phyloP scores from a whole-genome alignment of 352 stramenopile species.

The Proteromonas lacertae region DNA sequence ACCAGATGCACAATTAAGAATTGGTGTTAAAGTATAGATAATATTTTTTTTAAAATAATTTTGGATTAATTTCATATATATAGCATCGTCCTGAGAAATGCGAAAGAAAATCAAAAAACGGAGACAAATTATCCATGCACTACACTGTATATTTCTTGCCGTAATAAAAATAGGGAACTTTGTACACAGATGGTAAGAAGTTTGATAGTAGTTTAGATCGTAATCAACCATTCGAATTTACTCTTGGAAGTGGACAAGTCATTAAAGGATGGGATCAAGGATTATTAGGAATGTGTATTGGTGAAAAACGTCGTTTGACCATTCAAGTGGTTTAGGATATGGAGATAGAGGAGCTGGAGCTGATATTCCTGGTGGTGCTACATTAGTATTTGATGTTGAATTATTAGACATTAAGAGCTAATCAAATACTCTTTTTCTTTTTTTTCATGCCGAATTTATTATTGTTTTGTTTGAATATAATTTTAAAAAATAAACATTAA shows the following conservation, averaged over 20 bases:
- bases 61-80: too few relatives aligned
- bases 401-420: constrained; percentile 5
- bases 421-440: neutral
- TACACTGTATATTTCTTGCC: too few relatives aligned
- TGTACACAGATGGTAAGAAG: neutral
- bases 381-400: neutral
- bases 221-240: neutral
- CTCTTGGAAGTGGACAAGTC: neutral
- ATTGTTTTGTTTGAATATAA: too few relatives aligned
- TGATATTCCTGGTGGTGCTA: neutral
- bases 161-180: too few relatives aligned
- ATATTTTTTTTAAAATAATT: too few relatives aligned
- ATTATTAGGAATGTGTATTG: neutral
- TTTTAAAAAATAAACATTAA: too few relatives aligned
- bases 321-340: neutral
- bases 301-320: neutral
- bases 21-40: too few relatives aligned
- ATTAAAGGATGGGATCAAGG: neutral
- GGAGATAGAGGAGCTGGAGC: constrained; percentile 4
- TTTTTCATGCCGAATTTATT: too few relatives aligned
- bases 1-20: too few relatives aligned
- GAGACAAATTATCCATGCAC: too few relatives aligned
- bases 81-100: too few relatives aligned
- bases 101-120: too few relatives aligned
- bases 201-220: neutral